A percentile compares a stretch with the other conserved stretches of the same genome.
These are phyloP conservation scores for Lactifluus volemus DNA, from an alignment of 768 basidiomycete genomes.

Conservation along the genomic window DNA sequence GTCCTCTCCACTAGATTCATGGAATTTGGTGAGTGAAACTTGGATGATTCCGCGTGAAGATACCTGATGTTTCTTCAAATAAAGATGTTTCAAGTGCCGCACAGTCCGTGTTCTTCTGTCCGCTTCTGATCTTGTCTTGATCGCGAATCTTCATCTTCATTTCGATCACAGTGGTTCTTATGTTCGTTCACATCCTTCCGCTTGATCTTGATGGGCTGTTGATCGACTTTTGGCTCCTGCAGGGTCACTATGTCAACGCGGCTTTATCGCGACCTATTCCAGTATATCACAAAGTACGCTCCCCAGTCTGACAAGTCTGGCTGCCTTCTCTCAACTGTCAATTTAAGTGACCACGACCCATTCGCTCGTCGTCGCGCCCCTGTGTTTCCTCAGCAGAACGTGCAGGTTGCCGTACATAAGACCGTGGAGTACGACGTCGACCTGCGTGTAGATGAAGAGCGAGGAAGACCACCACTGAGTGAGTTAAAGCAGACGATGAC, in stretches of 20 bases:
- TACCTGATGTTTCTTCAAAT: neutral
- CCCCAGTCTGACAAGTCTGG: neutral
- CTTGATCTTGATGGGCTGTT: neutral
- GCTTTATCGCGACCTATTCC: slow-evolving; percentile 16
- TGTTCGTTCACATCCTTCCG: neutral
- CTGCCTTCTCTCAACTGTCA: slow-evolving; percentile 8
- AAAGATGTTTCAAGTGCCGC: slow-evolving; percentile 20
- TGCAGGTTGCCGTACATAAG: slow-evolving; percentile 13
- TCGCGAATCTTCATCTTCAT: neutral
- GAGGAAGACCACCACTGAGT: neutral
- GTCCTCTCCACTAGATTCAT: slow-evolving; percentile 5
- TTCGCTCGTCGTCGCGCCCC: slow-evolving; percentile 14
- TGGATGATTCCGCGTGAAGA: neutral
- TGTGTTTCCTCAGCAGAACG: slow-evolving; percentile 1
- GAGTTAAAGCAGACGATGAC: neutral
- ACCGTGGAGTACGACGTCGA: slow-evolving; percentile 14
- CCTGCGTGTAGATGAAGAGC: slow-evolving; percentile 8
- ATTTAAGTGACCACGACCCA: slow-evolving; percentile 15
- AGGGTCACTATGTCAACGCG: slow-evolving; percentile 17
- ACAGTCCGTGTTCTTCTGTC: slow-evolving; percentile 12
- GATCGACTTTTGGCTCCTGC: neutral
- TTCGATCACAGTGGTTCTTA: slow-evolving; percentile 15
- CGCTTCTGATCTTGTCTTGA: neutral
- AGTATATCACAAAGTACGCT: slow-evolving; percentile 18
- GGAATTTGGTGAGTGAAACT: slow-evolving; percentile 11